Evolutionary conservation across 1,284 basidiomycete genomes (phyloP).

Genomic region (Ganoderma multipileum): DNA sequence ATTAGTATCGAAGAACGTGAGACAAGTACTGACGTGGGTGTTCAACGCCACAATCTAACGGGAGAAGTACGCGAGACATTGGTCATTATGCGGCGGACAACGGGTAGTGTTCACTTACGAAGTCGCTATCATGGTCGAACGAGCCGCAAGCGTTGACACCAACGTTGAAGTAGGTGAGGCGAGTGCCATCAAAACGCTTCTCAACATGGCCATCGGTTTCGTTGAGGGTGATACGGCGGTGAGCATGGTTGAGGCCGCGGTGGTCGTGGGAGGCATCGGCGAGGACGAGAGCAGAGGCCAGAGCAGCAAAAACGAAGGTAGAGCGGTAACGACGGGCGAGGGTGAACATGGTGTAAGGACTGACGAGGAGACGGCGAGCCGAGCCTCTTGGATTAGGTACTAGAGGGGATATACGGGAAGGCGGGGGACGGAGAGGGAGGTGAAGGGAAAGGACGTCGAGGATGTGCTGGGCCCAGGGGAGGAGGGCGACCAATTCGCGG

Average conservation of each 20-base stretch:
- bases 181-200: constrained; percentile 36
- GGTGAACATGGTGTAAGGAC: constrained; percentile 22
- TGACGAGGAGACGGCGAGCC: constrained; percentile 4
- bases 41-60: constrained; percentile 29
- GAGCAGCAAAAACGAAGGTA: constrained; percentile 24
- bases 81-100: neutral
- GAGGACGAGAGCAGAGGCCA: constrained; percentile 24
- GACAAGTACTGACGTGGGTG: constrained; percentile 21
- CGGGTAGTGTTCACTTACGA: constrained; percentile 36
- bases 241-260: constrained; percentile 12
- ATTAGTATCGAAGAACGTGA: neutral
- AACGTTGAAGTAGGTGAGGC: constrained; percentile 56
- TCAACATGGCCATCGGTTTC: constrained; percentile 15
- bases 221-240: constrained; percentile 20
- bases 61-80: neutral
- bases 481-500: neutral
- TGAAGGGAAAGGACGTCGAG: neutral
- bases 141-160: constrained; percentile 31
- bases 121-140: constrained; percentile 39
- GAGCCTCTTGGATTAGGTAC: neutral
- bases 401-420: neutral
- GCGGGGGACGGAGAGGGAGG: neutral
- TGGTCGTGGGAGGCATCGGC: constrained; percentile 21
- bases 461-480: neutral
- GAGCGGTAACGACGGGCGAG: constrained; percentile 25